phyloP scores from a whole-genome alignment of 768 basidiomycete genomes.

The Suillus lakei region DNA sequence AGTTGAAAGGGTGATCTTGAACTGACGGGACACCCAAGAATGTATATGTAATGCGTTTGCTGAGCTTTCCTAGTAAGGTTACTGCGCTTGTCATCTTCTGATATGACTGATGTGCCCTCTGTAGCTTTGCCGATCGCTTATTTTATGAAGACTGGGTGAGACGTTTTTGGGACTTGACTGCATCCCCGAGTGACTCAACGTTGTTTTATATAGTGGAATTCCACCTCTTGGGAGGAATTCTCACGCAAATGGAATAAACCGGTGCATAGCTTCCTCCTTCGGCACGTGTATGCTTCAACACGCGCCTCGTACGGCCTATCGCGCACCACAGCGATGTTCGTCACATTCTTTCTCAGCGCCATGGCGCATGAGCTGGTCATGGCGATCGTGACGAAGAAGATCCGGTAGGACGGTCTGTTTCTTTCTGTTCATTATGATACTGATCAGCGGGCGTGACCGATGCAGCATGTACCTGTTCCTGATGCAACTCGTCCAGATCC shows the following conservation, averaged over 20 bases:
- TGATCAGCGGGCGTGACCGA: background rate
- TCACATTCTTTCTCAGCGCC: constrained; percentile 93
- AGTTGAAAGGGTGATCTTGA: background rate
- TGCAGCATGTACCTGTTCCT: constrained; percentile 84
- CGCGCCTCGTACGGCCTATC: constrained; percentile 80
- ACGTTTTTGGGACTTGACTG: constrained; percentile 4
- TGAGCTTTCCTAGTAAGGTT: constrained; percentile 80
- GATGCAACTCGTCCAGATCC: constrained; percentile 88
- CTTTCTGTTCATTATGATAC: background rate
- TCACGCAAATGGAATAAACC: constrained; percentile 99
- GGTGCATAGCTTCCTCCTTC: constrained; percentile 89
- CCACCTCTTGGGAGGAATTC: constrained; percentile 96
- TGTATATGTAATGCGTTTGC: constrained; percentile 98
- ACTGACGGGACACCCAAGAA: constrained; percentile 49
- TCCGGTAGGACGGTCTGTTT: constrained; percentile 56
- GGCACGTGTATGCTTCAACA: constrained; percentile 93
- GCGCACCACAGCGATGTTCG: constrained; percentile 80
- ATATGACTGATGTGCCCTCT: background rate
- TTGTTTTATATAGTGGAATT: constrained; percentile 78
- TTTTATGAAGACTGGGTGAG: constrained; percentile 97
- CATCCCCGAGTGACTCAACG: constrained; percentile 1
- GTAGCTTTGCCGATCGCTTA: constrained; percentile 93
- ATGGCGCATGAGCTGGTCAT: constrained; percentile 94
- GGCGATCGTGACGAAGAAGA: constrained; percentile 92
- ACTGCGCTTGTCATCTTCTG: background rate